Evolutionary conservation across 2,329 filamentous ascomycete species (phyloP), one percentile per base, ranked within the genome.

Genomic region (Dryadomyces quercus-mongolicae): DNA sequence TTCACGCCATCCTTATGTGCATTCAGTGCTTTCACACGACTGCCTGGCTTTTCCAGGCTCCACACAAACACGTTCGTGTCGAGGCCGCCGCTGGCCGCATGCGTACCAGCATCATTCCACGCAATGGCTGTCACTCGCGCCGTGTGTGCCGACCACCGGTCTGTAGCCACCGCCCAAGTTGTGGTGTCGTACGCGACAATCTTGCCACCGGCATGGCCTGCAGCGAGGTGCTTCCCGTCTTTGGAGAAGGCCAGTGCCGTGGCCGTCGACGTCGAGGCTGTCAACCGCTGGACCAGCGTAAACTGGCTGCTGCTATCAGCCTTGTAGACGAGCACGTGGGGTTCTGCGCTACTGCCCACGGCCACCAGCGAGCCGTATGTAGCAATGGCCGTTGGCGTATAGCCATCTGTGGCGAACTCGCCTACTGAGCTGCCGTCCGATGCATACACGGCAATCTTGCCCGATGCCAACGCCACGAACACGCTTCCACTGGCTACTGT

Each of bases 1-100:
- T 86, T 89, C 18, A 97, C 90, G 10, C 93, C 93, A 65, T 97
- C 93, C 71, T 96, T 96, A 72, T 98, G 93, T 51, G 92, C 90
- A 65, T 95, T 95, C 21, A 82, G 71, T 15, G 83, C 85, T 73
- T 93, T 92, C 61, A 94, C 80, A 61, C 92, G 80, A 68, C 87
- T 87, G 2, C 88, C 90, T 0, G 92, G 92, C 65, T 88, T 87
- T 43, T 73, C 76, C 54, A 96, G 69, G 66, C 88, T 95, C 89
- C 93, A 98, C 34, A 95, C 83, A 66, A 88, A 91, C 20, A 98
- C 79, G 64, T 95, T 90, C 0, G 92, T 96, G 67, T 98, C 93
- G 51, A 98, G 72, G 48, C 82, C 85, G 13, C 91, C 92, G 66
- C 87, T 95, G 20, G 82, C 88, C 2, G 91, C 84, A 65, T 90